Base-by-base conservation (phyloP, 2,329 filamentous ascomycete genomes). In the Pseudomassariella vexata region DNA sequence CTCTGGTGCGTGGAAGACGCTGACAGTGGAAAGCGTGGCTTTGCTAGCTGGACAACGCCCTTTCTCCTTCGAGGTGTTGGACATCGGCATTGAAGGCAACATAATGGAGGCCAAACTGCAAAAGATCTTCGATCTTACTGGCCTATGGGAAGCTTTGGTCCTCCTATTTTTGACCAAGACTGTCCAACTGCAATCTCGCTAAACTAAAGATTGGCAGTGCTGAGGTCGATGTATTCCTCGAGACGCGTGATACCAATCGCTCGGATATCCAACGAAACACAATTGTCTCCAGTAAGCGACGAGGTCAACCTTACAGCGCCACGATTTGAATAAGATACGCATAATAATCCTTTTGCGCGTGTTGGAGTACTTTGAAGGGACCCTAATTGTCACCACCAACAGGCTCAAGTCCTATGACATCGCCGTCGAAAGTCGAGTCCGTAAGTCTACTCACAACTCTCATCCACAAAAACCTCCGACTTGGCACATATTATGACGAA, bases 301-400 rank as follows among this genome's bases (percentile, higher is more conserved):
- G 7, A 16, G 6, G 14, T 17, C 11, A 18, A n/a, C n/a, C n/a
- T n/a, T n/a, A n/a, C n/a, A n/a, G n/a, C n/a, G n/a, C n/a, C 26
- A 8, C 6, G 8, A 16, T 6, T 17, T 28, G 14, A 14, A 19
- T 28, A 16, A n/a, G n/a, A n/a, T n/a, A n/a, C n/a, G n/a, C n/a
- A 17, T 15, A 12, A 28, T 17, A 30, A 15, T 30, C 10, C 15
- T 30, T 11, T 14, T 30, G 6, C 6, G 28, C 9, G 19, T 22
- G 2, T 15, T 30, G 7, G 28, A 30, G 11, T 30, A 30, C 12
- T 30, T 21, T 21, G 17, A 30, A 20, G 28, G 28, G 9, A 20
- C 22, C 12, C 10, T 30, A 11, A 9, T 30, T 19, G n/a, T 30
- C n/a, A 30, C 28, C 5, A 30, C 28, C 6, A 30, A 30, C 19